Conservation (phyloP, 306 rosid species). For the Prunus mira region DNA sequence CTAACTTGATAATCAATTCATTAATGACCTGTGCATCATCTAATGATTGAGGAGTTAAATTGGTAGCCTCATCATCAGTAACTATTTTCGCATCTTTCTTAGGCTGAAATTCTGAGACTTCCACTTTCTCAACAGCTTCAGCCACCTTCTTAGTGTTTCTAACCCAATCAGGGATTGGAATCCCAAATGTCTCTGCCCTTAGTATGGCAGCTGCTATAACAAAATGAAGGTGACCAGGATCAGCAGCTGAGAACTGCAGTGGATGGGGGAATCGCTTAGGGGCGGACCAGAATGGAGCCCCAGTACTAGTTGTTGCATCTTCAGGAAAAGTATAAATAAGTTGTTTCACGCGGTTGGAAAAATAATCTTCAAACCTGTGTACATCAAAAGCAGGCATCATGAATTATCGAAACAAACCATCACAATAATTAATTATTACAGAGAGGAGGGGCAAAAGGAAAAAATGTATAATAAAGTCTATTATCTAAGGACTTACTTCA, state of each 20-base stretch:
- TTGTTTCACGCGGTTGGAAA: constrained; percentile 82
- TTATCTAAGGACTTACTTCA: constrained; percentile 51
- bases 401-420: neutral
- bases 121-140: constrained; percentile 67
- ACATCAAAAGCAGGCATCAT: constrained; percentile 14
- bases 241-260: constrained; percentile 70
- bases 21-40: constrained; percentile 86
- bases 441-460: neutral
- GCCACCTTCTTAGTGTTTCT: constrained; percentile 66
- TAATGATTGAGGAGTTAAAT: constrained; percentile 61
- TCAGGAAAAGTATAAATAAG: constrained; percentile 89
- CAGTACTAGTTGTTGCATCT: constrained; percentile 91
- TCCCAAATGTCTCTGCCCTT: constrained; percentile 90
- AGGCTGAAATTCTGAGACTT: constrained; percentile 85
- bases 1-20: constrained; percentile 62
- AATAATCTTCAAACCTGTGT: constrained; percentile 94
- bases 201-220: constrained; percentile 74
- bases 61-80: constrained; percentile 91
- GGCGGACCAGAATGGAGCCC: constrained; percentile 98
- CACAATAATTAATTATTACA: neutral
- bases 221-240: constrained; percentile 71
- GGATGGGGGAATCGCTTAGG: constrained; percentile 95
- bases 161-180: constrained; percentile 81
- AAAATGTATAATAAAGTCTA: neutral
- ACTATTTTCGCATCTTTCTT: constrained; percentile 74